Conservation (phyloP, 1,284 basidiomycete genomes). For the Ustilago lituana region DNA sequence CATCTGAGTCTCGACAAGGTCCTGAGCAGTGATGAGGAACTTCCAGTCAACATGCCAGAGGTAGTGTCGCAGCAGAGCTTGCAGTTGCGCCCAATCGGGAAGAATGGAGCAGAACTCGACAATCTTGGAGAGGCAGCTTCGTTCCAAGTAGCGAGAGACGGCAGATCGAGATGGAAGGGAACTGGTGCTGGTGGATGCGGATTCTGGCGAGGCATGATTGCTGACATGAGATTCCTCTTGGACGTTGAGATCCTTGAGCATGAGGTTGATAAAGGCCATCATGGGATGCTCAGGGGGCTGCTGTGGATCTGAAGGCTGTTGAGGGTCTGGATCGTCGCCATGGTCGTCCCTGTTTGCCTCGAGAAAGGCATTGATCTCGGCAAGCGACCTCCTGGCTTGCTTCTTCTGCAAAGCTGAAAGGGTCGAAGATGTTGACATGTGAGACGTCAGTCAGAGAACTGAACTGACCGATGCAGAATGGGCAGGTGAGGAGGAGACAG, state of each 20-base stretch:
- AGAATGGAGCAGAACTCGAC: constrained; percentile 28
- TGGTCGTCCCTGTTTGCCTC: constrained; percentile 8
- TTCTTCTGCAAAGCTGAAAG: constrained; percentile 43
- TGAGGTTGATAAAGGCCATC: constrained; percentile 48
- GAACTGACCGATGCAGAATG: no score
- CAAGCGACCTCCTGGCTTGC: constrained; percentile 38
- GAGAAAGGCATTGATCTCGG: constrained; percentile 45
- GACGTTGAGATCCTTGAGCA: constrained; percentile 46
- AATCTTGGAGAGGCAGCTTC: constrained; percentile 17
- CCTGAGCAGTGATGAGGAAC: constrained; percentile 42
- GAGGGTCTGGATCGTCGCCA: constrained; percentile 24
- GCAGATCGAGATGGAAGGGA: constrained; percentile 5
- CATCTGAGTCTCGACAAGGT: constrained; percentile 25
- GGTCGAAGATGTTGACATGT: not conserved
- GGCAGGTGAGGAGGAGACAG: no score
- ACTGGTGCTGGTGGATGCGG: constrained; percentile 3
- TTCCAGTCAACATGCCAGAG: constrained; percentile 51
- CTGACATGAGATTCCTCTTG: constrained; percentile 11
- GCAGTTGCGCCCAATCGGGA: constrained; percentile 30
- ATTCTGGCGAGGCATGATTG: constrained; percentile 17
- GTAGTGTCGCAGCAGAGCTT: constrained; percentile 24
- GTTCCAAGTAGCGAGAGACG: constrained; percentile 20
- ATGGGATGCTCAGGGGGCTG: constrained; percentile 33
- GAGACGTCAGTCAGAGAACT: no score
- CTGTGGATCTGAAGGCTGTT: constrained; percentile 8